Evolutionary conservation across 2,329 filamentous ascomycete genomes (phyloP).

Genomic region (Mycogone perniciosa): DNA sequence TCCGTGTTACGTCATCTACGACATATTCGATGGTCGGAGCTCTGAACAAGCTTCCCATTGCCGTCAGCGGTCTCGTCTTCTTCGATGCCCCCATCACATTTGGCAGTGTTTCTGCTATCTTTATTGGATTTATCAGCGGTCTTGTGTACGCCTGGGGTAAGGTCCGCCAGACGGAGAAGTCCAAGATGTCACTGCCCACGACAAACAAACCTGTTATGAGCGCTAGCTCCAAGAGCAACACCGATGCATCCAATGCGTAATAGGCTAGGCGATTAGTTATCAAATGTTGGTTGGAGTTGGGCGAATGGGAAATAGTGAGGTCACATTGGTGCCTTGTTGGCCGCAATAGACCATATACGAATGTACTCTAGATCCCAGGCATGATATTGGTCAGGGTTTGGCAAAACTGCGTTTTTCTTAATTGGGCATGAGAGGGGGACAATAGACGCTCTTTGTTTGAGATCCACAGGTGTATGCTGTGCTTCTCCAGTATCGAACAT

Average conservation of each 20-base stretch:
- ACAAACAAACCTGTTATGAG: conserved; percentile 61
- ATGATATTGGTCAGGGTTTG: conserved; percentile 1
- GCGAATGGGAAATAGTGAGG: neutral
- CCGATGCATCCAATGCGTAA: conserved; percentile 62
- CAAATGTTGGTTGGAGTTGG: neutral
- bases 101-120: conserved; percentile 85
- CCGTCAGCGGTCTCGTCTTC: conserved; percentile 86
- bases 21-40: conserved; percentile 99
- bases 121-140: conserved; percentile 84
- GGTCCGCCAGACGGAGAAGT: conserved; percentile 55
- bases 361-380: conserved; percentile 10
- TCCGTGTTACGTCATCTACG: conserved; percentile 92
- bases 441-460: no score
- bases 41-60: conserved; percentile 95
- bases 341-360: conserved; percentile 10
- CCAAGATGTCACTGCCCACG: conserved; percentile 61
- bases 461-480: no score
- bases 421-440: neutral
- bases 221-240: conserved; percentile 80
- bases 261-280: neutral
- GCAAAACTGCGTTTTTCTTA: neutral
- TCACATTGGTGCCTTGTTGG: neutral
- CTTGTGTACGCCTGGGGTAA: conserved; percentile 67
- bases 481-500: no score
- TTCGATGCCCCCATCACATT: conserved; percentile 92